Conservation (phyloP, 2,329 filamentous ascomycete genomes). For the Ascochyta rabiei region DNA sequence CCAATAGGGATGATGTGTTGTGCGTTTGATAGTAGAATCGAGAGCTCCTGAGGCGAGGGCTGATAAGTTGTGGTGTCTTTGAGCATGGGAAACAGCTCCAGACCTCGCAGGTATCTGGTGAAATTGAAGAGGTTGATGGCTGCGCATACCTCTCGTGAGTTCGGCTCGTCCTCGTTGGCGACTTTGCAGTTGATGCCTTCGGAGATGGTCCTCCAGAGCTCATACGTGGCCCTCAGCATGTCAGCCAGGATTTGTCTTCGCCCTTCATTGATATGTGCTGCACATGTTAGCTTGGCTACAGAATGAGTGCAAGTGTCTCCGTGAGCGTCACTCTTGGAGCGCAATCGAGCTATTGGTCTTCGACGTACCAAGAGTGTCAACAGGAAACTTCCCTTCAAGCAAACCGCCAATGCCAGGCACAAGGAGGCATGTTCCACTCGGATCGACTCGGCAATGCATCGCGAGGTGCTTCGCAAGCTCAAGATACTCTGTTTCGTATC, state of each 20-base stretch:
- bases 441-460: background rate
- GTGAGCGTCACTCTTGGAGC: too few relatives aligned
- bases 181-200: constrained; percentile 1
- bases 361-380: constrained; percentile 6
- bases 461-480: constrained; percentile 13
- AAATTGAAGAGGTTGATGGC: constrained; percentile 1
- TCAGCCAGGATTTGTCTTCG: constrained; percentile 3
- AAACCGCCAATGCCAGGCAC: background rate
- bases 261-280: constrained; percentile 1
- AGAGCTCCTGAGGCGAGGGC: background rate
- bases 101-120: background rate
- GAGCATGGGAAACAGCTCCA: constrained; percentile 6
- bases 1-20: background rate
- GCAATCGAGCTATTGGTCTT: background rate
- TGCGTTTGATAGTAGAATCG: background rate
- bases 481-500: constrained; percentile 25
- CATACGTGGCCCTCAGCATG: constrained; percentile 3
- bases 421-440: background rate
- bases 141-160: background rate
- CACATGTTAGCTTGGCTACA: background rate
- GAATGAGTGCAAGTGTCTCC: background rate
- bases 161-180: background rate
- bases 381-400: background rate
- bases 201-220: background rate
- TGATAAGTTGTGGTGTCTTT: background rate